Evolutionary conservation across 148 eudicot genomes (phyloP).

Genomic region (Salicornia ramosissima): DNA sequence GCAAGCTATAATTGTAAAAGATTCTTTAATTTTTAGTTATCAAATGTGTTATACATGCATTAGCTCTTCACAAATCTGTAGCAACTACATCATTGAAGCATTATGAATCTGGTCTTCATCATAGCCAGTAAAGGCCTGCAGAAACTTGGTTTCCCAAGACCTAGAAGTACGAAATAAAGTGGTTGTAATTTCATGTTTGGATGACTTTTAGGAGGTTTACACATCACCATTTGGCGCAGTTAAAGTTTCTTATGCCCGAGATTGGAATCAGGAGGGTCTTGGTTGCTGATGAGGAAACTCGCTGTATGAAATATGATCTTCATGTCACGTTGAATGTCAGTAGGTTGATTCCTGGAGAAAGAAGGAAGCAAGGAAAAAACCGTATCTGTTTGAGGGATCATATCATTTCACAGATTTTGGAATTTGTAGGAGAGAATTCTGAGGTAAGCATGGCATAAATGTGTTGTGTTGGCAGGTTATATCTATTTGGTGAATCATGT

Average conservation of each 20-base stretch:
- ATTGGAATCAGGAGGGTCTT: conserved; percentile 54
- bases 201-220: conserved; percentile 66
- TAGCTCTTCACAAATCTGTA: not conserved
- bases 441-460: conserved; percentile 37
- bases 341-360: conserved; percentile 28
- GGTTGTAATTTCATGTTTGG: conserved; percentile 11
- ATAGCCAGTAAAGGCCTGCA: not conserved
- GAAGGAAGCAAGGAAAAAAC: conserved; percentile 32
- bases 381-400: conserved; percentile 35
- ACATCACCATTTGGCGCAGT: conserved; percentile 63
- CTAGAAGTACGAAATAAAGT: not conserved
- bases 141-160: not conserved
- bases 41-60: not conserved
- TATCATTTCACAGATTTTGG: conserved; percentile 44
- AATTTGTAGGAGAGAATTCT: conserved; percentile 47
- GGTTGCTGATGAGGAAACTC: conserved; percentile 52
- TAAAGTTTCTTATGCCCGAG: conserved; percentile 77
- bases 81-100: not conserved
- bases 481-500: not conserved
- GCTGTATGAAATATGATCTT: conserved; percentile 77
- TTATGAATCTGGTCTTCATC: not conserved
- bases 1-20: not conserved
- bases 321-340: conserved; percentile 38
- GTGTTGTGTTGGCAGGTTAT: not conserved
- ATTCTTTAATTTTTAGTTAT: not conserved